phyloP scores from a whole-genome alignment of 768 basidiomycete genomes.

The Leccinum pellstonianum region DNA sequence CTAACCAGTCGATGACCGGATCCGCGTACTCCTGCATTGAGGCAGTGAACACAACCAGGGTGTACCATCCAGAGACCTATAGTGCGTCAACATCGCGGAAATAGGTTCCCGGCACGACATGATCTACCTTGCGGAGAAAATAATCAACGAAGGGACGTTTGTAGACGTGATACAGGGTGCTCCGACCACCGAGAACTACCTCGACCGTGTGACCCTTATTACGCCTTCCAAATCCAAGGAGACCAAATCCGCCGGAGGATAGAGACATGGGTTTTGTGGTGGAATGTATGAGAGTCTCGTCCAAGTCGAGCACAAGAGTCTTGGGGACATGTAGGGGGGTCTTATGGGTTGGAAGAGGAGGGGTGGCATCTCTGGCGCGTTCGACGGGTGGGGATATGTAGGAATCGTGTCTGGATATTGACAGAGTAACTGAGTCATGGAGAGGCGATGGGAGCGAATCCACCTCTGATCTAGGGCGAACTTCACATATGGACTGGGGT shows the following conservation, averaged over 20 bases:
- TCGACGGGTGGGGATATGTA: constrained; percentile 19
- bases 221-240: constrained; percentile 58
- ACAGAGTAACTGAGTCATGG: constrained; percentile 10
- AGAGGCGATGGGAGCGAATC: constrained; percentile 21
- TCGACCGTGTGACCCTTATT: constrained; percentile 87
- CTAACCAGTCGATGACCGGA: constrained; percentile 99
- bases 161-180: constrained; percentile 96
- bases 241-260: constrained; percentile 49
- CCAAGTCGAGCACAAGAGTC: constrained; percentile 94
- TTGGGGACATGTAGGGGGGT: constrained; percentile 83
- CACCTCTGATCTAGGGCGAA: constrained; percentile 15
- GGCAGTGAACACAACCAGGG: constrained; percentile 96
- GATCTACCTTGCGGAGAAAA: constrained; percentile 78
- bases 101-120: neutral
- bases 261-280: constrained; percentile 75
- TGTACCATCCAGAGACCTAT: constrained; percentile 99
- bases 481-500: constrained; percentile 5
- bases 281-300: constrained; percentile 98
- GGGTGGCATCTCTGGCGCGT: constrained; percentile 47
- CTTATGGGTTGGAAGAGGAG: constrained; percentile 48
- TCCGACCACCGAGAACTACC: constrained; percentile 83
- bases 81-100: constrained; percentile 7
- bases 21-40: constrained; percentile 99
- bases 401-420: constrained; percentile 12
- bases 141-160: constrained; percentile 98